Evolutionary conservation across 1,139 yeast genomes (phyloP).

Genomic region (Blastobotrys illinoisensis): DNA sequence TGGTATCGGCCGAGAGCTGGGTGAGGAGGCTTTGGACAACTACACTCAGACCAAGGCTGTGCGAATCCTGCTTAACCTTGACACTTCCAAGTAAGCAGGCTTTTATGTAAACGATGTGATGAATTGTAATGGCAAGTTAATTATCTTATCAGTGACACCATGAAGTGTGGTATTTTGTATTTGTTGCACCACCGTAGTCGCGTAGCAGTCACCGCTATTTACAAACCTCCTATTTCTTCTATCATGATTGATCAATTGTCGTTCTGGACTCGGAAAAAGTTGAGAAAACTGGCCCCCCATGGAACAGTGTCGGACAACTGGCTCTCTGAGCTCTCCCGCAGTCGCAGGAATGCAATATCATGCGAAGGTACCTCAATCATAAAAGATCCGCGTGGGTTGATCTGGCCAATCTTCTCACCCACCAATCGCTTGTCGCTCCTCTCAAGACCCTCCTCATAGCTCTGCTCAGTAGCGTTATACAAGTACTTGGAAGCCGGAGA

Average conservation of each 20-base stretch:
- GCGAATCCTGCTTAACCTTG: slow-evolving; percentile 25
- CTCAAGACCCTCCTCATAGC: slow-evolving; percentile 14
- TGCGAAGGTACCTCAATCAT: slow-evolving; percentile 13
- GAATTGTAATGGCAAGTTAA: neutral
- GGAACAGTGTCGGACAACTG: neutral
- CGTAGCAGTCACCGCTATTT: too few relatives aligned
- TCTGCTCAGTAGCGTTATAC: slow-evolving; percentile 12
- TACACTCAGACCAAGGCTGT: slow-evolving; percentile 77
- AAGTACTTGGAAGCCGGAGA: slow-evolving; percentile 3
- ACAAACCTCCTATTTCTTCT: too few relatives aligned
- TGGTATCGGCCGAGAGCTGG: slow-evolving; percentile 90
- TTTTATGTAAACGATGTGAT: neutral
- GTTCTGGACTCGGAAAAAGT: neutral
- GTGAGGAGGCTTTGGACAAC: slow-evolving; percentile 77
- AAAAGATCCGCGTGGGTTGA: slow-evolving; percentile 11
- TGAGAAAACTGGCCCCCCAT: neutral
- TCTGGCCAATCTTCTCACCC: slow-evolving; percentile 14
- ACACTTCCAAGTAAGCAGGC: slow-evolving; percentile 5
- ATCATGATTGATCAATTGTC: neutral
- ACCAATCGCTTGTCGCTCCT: slow-evolving; percentile 12
- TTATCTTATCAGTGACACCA: neutral
- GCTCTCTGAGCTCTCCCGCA: slow-evolving; percentile 6
- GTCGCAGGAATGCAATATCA: slow-evolving; percentile 14
- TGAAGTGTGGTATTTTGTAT: too few relatives aligned
- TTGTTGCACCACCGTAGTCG: too few relatives aligned